Percentiles rank a stretch among this genome's conserved stretches.
phyloP scores from a whole-genome alignment of 805 yeast species.

The Wickerhamomyces ciferrii region DNA sequence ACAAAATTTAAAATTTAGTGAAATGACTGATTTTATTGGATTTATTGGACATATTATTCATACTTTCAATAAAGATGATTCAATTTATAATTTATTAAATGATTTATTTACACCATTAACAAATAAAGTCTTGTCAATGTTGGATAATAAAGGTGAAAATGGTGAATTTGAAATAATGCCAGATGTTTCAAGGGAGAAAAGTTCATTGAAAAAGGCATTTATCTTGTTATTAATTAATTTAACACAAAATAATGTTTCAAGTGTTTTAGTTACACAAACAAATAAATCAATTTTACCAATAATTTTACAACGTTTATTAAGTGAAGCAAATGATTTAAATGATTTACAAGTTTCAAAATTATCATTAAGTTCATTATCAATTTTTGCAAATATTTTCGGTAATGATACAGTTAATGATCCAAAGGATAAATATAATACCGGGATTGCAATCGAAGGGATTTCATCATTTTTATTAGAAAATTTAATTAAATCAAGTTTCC shows the following conservation, averaged over 20 bases:
- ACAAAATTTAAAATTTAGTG: conserved; percentile 53
- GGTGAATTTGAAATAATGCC: conserved; percentile 36
- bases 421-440: conserved; percentile 46
- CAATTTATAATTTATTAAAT: conserved; percentile 68
- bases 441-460: conserved; percentile 57
- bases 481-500: conserved; percentile 63
- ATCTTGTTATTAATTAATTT: conserved; percentile 65
- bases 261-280: conserved; percentile 65
- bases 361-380: conserved; percentile 63
- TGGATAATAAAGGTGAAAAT: conserved; percentile 39
- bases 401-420: conserved; percentile 61
- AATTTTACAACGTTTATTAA: conserved; percentile 58
- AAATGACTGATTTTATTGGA: conserved; percentile 74
- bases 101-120: conserved; percentile 73
- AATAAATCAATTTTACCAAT: conserved; percentile 57
- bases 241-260: conserved; percentile 72
- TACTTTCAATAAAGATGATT: conserved; percentile 59
- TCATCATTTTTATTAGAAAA: conserved; percentile 66
- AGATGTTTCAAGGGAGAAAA: conserved; percentile 60
- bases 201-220: conserved; percentile 62
- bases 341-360: conserved; percentile 66
- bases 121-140: conserved; percentile 49
- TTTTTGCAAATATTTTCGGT: conserved; percentile 61
- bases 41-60: conserved; percentile 89
- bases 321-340: conserved; percentile 53